Evolutionary conservation across 345 rosid species (phyloP).

Genomic region (Corchorus capsularis): DNA sequence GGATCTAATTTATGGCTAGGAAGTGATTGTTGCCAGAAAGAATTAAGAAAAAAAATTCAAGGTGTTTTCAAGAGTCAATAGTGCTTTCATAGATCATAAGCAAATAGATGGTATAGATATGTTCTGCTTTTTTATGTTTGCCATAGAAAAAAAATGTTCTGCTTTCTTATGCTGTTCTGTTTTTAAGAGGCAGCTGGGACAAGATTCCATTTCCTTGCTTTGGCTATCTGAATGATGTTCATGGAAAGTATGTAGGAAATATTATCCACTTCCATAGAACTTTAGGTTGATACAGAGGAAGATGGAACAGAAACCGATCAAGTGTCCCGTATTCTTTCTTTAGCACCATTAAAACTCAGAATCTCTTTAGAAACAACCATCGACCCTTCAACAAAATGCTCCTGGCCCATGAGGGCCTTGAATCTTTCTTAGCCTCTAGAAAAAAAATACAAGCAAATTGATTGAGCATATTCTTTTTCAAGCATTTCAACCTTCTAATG

Average conservation of each 20-base stretch:
- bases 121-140: not conserved
- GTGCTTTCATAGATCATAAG: not conserved
- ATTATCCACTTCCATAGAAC: not conserved
- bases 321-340: not conserved
- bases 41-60: not conserved
- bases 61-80: not conserved
- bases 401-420: slow-evolving; percentile 3
- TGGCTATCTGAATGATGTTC: not conserved
- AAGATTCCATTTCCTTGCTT: not conserved
- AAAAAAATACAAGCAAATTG: not conserved
- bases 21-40: not conserved
- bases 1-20: not conserved
- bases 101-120: not conserved
- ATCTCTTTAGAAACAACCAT: not conserved
- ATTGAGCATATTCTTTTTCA: not conserved
- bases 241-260: not conserved
- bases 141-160: not conserved
- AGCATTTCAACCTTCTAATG: not conserved
- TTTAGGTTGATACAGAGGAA: not conserved
- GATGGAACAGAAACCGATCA: not conserved
- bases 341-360: not conserved
- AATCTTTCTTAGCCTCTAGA: slow-evolving; percentile 7
- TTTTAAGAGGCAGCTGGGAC: slow-evolving; percentile 9
- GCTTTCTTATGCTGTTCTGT: not conserved
- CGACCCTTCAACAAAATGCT: slow-evolving; percentile 8